Evolutionary conservation across 2,329 filamentous ascomycete species (phyloP), one percentile per base, ranked within the genome.

Genomic region (Aulographum hederae): DNA sequence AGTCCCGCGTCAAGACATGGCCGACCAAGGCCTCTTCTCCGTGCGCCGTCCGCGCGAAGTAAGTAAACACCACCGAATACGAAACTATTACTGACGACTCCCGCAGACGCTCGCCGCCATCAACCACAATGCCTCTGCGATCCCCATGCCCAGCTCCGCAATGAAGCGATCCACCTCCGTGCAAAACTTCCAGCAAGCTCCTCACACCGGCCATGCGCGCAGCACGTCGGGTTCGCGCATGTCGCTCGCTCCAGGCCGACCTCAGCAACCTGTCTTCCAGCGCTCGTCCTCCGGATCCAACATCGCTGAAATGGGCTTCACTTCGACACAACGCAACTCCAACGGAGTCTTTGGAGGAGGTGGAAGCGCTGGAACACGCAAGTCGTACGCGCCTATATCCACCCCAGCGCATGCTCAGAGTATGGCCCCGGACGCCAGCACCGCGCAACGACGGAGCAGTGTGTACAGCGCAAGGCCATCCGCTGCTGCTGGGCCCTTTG

Each of bases 41-140:
- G 81, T 91, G 52, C 82, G 82, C 57, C 77, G 85, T 48, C 78
- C 80, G 43, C 73, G 86, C 66, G 85, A 94, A 68, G 84, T 91
- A 65, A 52, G 69, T 53, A 40, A 31, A 32, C 28, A 18, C 32
- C n/a, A n/a, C n/a, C n/a, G n/a, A n/a, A n/a, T n/a, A n/a, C n/a
- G n/a, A n/a, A n/a, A n/a, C n/a, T n/a, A n/a, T 16, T 8, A 29
- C 21, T 16, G 27, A 32, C 13, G 30, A 13, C 28, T 19, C 16
- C 11, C 40, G 39, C 53, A 91, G 82, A 94, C 89, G 33, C 70
- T 95, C 37, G 85, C 78, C 41, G 75, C 74, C 42, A 73, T 29
- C 47, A 86, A 73, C 51, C 72, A 76, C 52, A 86, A 84, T 40
- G 45, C 46, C 53, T 78, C 79, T 14, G 71, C 73, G 15, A 80